Evolutionary conservation across 2,329 filamentous ascomycete species (phyloP).

Genomic region (Colletotrichum sp.): DNA sequence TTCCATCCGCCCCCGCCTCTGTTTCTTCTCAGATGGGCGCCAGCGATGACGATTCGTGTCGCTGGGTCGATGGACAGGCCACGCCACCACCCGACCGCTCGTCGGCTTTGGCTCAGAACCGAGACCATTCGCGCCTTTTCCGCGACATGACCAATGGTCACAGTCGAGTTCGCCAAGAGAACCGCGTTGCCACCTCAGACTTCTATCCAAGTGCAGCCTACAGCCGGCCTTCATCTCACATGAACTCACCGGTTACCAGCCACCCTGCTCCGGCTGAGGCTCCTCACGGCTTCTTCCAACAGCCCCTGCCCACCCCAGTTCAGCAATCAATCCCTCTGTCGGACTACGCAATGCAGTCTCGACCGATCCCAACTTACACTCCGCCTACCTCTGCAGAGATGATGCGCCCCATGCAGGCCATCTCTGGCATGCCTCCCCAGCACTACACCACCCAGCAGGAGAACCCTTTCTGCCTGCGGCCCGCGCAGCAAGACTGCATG

Average conservation of each 20-base stretch:
- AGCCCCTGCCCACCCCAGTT: background rate
- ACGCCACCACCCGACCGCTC: conserved; percentile 14
- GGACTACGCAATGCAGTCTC: conserved; percentile 10
- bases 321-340: conserved; percentile 3
- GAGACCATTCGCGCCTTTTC: conserved; percentile 16
- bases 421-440: conserved; percentile 1
- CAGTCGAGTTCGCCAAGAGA: background rate
- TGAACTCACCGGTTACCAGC: conserved; percentile 6
- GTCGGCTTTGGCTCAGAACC: conserved; percentile 6
- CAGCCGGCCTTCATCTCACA: conserved; percentile 9
- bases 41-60: conserved; percentile 13
- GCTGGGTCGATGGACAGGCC: conserved; percentile 14
- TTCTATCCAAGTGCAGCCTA: conserved; percentile 11
- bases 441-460: conserved; percentile 16
- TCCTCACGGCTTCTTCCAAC: conserved; percentile 5
- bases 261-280: conserved; percentile 3
- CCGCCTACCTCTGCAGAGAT: conserved; percentile 12
- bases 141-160: conserved; percentile 2
- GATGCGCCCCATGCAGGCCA: conserved; percentile 14
- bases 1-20: conserved; percentile 11
- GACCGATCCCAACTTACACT: conserved; percentile 7
- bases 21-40: conserved; percentile 5
- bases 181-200: background rate
- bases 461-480: conserved; percentile 6
- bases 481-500: background rate